These are phyloP conservation scores for Salix purpurea DNA, from an alignment of 345 rosid genomes.

Conservation along the genomic window DNA sequence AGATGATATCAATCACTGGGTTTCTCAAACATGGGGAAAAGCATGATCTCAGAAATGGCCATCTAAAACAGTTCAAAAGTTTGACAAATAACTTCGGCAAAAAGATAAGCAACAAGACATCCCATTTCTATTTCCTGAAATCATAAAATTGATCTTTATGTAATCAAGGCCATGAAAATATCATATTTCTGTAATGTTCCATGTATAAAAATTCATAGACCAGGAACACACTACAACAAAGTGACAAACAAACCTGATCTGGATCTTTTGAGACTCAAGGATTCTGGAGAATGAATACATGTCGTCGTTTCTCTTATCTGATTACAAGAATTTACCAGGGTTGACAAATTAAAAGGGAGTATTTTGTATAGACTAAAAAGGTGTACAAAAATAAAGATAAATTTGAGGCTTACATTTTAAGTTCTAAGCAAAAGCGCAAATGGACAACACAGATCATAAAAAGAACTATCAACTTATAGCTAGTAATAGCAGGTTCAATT, in stretches of 20 bases:
- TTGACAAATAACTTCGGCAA: neutral
- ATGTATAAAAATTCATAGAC: neutral
- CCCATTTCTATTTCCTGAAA: neutral
- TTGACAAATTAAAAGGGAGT: conserved; percentile 6
- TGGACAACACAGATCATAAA: neutral
- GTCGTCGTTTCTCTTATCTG: conserved; percentile 7
- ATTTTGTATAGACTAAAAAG: neutral
- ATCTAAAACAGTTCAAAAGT: neutral
- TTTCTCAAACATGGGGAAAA: neutral
- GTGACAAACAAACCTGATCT: conserved; percentile 46
- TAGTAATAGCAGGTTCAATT: neutral
- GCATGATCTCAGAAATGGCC: neutral
- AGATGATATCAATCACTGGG: neutral
- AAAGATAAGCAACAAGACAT: neutral
- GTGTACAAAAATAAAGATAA: neutral
- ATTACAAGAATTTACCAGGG: conserved; percentile 32
- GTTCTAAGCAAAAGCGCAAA: neutral
- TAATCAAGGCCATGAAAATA: too few relatives aligned
- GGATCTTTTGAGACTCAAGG: conserved; percentile 42
- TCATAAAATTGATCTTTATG: neutral
- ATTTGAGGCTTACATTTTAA: neutral
- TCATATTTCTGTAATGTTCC: too few relatives aligned
- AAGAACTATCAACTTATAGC: neutral
- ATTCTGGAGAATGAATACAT: conserved; percentile 34
- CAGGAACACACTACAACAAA: neutral